Evolutionary conservation across 1,284 basidiomycete species (phyloP).

Genomic region (Xerocomus nothofagi): DNA sequence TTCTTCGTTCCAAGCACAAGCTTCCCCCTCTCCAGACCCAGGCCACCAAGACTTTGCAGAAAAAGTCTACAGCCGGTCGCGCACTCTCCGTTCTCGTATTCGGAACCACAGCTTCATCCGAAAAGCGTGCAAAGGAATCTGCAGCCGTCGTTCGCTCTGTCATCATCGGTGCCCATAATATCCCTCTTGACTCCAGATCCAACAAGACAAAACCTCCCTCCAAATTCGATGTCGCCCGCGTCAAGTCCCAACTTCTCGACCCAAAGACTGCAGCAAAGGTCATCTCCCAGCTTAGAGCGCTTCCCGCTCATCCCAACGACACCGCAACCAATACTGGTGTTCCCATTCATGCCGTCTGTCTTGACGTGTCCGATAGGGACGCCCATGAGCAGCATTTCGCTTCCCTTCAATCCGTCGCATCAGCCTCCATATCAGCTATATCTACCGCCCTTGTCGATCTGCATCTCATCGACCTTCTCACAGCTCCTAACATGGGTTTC

Average conservation of each 20-base stretch:
- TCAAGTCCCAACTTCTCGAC: slow-evolving; percentile 67
- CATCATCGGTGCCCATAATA: slow-evolving; percentile 57
- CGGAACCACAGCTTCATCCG: slow-evolving; percentile 37
- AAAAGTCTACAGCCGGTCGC: slow-evolving; percentile 37
- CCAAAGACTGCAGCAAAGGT: slow-evolving; percentile 68
- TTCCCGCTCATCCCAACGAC: slow-evolving; percentile 35
- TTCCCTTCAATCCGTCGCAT: slow-evolving; percentile 44
- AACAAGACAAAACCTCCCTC: slow-evolving; percentile 43
- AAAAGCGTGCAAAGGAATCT: slow-evolving; percentile 62
- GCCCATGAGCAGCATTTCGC: slow-evolving; percentile 56
- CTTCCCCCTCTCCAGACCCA: slow-evolving; percentile 12
- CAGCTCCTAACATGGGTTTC: slow-evolving; percentile 56
- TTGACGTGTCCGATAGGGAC: slow-evolving; percentile 60
- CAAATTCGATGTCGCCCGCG: slow-evolving; percentile 57
- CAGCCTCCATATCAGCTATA: slow-evolving; percentile 52
- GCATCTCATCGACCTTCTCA: slow-evolving; percentile 57
- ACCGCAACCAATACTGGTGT: slow-evolving; percentile 19
- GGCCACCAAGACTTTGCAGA: slow-evolving; percentile 25
- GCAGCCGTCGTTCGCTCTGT: slow-evolving; percentile 63
- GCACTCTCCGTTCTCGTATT: slow-evolving; percentile 27
- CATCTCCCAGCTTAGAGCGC: slow-evolving; percentile 64
- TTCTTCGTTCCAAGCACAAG: slow-evolving; percentile 36
- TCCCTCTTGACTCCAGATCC: slow-evolving; percentile 24
- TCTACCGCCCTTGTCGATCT: slow-evolving; percentile 53
- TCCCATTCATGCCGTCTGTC: slow-evolving; percentile 77